A percentile compares a stretch with the other conserved stretches of the same genome.
Conservation (phyloP, 2,329 filamentous ascomycete genomes). For the Alternaria sp. region DNA sequence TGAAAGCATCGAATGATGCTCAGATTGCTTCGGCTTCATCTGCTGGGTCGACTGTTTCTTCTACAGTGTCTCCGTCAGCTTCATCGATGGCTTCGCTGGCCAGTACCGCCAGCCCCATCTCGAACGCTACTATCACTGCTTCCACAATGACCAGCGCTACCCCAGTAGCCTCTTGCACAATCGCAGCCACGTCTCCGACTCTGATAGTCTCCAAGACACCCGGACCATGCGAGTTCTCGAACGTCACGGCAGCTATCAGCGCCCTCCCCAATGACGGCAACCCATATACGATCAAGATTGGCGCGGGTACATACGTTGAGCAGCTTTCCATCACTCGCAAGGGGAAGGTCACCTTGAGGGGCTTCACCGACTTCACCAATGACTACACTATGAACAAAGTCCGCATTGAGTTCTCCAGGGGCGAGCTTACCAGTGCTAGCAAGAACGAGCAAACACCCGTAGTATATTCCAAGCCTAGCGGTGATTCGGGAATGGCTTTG, state of each 20-base stretch:
- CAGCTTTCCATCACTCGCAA: slow-evolving; percentile 50
- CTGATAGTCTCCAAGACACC: slow-evolving; percentile 39
- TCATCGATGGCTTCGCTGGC: slow-evolving; percentile 13
- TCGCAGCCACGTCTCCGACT: slow-evolving; percentile 45
- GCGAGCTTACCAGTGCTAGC: slow-evolving; percentile 50
- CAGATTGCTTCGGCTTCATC: slow-evolving; percentile 21
- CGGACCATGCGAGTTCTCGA: slow-evolving; percentile 47
- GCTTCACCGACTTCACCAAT: slow-evolving; percentile 32
- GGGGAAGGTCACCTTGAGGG: slow-evolving; percentile 53
- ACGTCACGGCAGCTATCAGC: slow-evolving; percentile 52
- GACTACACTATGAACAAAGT: slow-evolving; percentile 51
- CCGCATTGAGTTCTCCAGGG: slow-evolving; percentile 47
- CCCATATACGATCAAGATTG: slow-evolving; percentile 50
- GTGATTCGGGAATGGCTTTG: slow-evolving; percentile 22
- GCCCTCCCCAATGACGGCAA: slow-evolving; percentile 52
- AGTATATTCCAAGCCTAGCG: slow-evolving; percentile 50
- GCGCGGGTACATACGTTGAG: slow-evolving; percentile 52
- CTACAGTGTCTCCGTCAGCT: slow-evolving; percentile 10
- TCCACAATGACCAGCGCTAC: slow-evolving; percentile 5
- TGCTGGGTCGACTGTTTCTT: slow-evolving; percentile 15
- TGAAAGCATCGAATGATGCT: slow-evolving; percentile 40
- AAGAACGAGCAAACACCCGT: slow-evolving; percentile 54
- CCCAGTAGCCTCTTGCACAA: slow-evolving; percentile 23
- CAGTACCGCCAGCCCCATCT: slow-evolving; percentile 9
- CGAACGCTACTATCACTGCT: slow-evolving; percentile 1